Evolutionary conservation across 1,284 basidiomycete species (phyloP), one percentile per base, ranked within the genome.

Genomic region (Meripilus lineatus): DNA sequence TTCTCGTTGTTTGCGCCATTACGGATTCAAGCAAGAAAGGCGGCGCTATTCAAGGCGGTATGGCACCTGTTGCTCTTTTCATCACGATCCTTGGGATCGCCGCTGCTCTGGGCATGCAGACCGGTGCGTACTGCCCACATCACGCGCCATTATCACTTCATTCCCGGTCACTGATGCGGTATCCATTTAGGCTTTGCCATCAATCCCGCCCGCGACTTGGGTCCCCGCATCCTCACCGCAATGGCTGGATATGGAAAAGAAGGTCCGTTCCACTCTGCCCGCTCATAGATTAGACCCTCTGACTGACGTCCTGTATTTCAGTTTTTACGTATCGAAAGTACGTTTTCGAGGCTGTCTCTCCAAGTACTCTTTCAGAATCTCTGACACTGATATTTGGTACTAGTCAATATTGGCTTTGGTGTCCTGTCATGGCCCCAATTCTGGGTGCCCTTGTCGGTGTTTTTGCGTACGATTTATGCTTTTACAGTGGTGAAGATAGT

Each of bases 401-500:
- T 34, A 72, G 68, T 53, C 81, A 84, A 49, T 90, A 88, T 57
- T 90, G 84, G 84, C 48, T 87, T 11, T 89, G 87, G 87, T 81
- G 80, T 52, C 77, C 82, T 13, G 50, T 81, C 10, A 61, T 85
- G 32, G 81, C 63, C 2, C 75, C 81, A 2, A 72, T 84, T 48
- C 46, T 74, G 20, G 83, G 81, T 20, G 77, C n/a, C n/a, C n/a
- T n/a, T n/a, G n/a, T n/a, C n/a, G 82, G 75, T 28, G 68, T 69
- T 6, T 64, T 77, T 44, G 51, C 72, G 20, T 83, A 83, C 49
- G 79, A 82, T 50, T 36, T 60, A 7, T 65, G 81, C 35, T 44
- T 82, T 46, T 78, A 72, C 55, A 67, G 70, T 17, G 79, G 79
- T 2, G 44, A 65, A 10, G 79, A 83, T 34, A 78, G 73, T 42